A percentile compares a stretch with the other conserved stretches of the same genome.
Conservation (phyloP, 176 grass and related monocot genomes). For the Carex myosuroides region DNA sequence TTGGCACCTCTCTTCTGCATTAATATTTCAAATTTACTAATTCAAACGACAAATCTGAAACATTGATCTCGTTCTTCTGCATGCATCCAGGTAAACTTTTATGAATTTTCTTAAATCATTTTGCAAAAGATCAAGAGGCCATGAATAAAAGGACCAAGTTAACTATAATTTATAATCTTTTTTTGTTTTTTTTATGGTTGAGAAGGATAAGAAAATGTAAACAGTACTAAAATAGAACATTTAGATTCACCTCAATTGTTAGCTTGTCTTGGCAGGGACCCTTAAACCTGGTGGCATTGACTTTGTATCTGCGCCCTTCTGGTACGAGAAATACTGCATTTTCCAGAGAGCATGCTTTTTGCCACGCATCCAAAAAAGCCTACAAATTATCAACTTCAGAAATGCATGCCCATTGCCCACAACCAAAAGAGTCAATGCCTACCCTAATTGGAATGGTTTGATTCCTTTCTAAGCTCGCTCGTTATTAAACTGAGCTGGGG, state of each 20-base stretch:
- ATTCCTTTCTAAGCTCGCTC: neutral
- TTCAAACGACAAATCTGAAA: neutral
- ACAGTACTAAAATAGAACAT: neutral
- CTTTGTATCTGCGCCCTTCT: conserved; percentile 45
- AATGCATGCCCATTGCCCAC: neutral
- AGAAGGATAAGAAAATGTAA: neutral
- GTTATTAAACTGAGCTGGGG: too few species aligned
- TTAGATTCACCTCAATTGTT: conserved; percentile 49
- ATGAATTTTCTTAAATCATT: neutral
- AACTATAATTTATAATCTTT: neutral
- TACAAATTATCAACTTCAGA: conserved; percentile 1
- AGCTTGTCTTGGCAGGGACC: conserved; percentile 63
- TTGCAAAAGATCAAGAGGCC: neutral
- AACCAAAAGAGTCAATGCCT: neutral
- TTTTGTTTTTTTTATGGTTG: too few species aligned
- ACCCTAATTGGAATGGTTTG: neutral
- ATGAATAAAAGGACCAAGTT: neutral
- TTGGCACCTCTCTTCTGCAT: neutral
- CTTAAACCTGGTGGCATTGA: conserved; percentile 43
- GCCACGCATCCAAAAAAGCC: conserved; percentile 69
- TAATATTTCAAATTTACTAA: neutral
- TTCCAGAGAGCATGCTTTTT: conserved; percentile 54
- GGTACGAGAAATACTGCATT: conserved; percentile 74
- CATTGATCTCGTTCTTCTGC: neutral
- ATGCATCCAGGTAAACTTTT: neutral